phyloP scores from a whole-genome alignment of 139 green algal species.

The Haematococcus sp. region DNA sequence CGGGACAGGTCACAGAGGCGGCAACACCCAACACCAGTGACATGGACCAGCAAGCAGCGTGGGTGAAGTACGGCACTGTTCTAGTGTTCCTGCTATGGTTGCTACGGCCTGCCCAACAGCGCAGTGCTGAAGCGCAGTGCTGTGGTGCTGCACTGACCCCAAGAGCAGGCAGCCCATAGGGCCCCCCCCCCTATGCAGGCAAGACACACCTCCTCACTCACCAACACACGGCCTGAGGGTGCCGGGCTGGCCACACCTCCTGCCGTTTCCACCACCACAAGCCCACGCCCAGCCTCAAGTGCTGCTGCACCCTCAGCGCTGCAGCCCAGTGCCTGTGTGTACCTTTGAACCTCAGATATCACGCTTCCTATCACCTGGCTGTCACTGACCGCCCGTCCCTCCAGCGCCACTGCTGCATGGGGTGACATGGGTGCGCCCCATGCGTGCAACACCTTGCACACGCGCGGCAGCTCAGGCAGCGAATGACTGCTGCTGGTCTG shows the following conservation, averaged over 20 bases:
- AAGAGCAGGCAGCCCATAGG: too few relatives aligned
- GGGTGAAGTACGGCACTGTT: not conserved
- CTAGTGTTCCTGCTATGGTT: not conserved
- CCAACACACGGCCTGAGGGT: conserved; percentile 80
- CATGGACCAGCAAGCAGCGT: not conserved
- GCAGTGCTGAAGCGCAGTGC: too few relatives aligned
- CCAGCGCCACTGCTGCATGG: conserved; percentile 65
- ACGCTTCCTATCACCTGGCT: conserved; percentile 34
- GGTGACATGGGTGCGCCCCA: conserved; percentile 70
- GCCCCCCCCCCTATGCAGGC: too few relatives aligned
- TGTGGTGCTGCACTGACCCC: too few relatives aligned
- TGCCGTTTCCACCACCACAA: conserved; percentile 90
- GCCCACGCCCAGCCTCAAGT: not conserved
- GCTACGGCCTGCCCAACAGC: too few relatives aligned
- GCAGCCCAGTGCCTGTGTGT: too few relatives aligned
- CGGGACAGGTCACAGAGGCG: not conserved
- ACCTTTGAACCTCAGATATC: conserved; percentile 32
- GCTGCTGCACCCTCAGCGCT: conserved; percentile 16
- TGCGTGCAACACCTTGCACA: conserved; percentile 26
- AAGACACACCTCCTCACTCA: conserved; percentile 20
- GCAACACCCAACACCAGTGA: not conserved
- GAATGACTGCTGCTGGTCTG: not conserved
- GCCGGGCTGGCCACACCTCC: conserved; percentile 84
- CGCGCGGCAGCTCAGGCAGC: not conserved
- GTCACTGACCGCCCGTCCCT: conserved; percentile 62